Evolutionary conservation across 1,284 basidiomycete species (phyloP).

Genomic region (Cutaneotrichosporon sp.): DNA sequence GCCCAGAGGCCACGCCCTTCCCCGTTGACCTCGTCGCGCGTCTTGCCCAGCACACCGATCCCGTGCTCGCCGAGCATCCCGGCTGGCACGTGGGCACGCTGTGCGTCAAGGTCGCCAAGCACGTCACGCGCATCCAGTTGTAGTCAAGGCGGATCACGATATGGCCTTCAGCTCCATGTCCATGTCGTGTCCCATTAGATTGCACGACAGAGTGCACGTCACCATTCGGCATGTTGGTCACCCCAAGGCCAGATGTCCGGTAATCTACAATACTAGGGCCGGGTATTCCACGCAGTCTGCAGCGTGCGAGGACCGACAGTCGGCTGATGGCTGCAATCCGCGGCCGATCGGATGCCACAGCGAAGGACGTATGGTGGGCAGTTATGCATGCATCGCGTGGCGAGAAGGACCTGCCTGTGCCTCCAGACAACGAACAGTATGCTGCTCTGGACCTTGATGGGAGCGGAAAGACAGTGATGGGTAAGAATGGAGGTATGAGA

Average conservation of each 20-base stretch:
- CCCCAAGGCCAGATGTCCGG: too few species aligned
- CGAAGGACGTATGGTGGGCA: not conserved
- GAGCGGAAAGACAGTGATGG: too few species aligned
- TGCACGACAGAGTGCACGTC: not conserved
- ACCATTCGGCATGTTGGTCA: too few species aligned
- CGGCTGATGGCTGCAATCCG: not conserved
- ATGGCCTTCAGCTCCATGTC: not conserved
- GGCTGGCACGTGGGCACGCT: slow-evolving; percentile 39
- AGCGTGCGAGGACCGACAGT: too few species aligned
- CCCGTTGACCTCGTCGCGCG: not conserved
- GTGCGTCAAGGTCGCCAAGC: slow-evolving; percentile 41
- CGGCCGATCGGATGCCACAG: not conserved
- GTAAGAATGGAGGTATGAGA: too few species aligned
- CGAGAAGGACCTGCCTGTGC: not conserved
- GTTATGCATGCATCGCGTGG: not conserved
- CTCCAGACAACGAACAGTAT: not conserved
- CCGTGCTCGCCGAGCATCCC: slow-evolving; percentile 33
- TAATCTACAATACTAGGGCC: too few species aligned
- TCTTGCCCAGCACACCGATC: slow-evolving; percentile 16
- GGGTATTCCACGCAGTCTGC: too few species aligned
- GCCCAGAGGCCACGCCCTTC: slow-evolving; percentile 1
- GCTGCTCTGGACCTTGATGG: too few species aligned
- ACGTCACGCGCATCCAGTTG: slow-evolving; percentile 25
- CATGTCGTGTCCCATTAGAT: not conserved
- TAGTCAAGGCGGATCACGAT: not conserved